Evolutionary conservation across 106 monocot genomes (phyloP), one percentile per base, ranked within the genome.

Genomic region (Chionographis japonica): DNA sequence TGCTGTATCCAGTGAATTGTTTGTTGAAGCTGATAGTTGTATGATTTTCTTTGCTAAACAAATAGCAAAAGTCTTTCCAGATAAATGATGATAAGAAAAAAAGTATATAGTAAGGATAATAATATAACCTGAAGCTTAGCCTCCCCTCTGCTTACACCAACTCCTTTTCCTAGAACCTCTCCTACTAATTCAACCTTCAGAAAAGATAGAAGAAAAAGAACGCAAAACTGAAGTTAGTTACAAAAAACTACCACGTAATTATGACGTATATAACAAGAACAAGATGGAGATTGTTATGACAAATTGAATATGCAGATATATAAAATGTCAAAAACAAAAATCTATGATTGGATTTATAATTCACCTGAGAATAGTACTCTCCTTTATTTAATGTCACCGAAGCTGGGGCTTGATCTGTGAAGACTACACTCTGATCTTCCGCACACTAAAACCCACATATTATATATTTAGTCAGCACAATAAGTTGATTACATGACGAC

Each of bases 301-400:
- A 50, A n/a, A 68, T 27, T 6, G 9, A 68, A 69, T 36, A 8
- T 49, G 20, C 14, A 62, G 13, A 27, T 57, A 12, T 51, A 71
- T 50, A 71, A 66, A 6, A 18, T 27, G 27, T 27, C 27, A 27
- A 27, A 27, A 27, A 27, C 27, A 27, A 27, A 27, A 27, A 27
- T 27, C 27, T 27, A 27, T 27, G 27, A 27, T 27, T 27, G 27
- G 1, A 27, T 27, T 27, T 27, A 15, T 71, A 56, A 63, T 4
- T 64, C 61, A 83, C 83, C 80, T 83, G 83, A 71, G 64, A 62
- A 58, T 80, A 75, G 54, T 72, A 72, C 11, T 83, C 67, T 61
- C 83, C 80, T 71, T 74, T 71, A 61, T 63, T 63, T 52, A 76
- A 56, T 56, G 57, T 64, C 51, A 65, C 40, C 13, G 83, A 80